Base-by-base conservation (phyloP, 2,329 filamentous ascomycete species). In the Septoria petroselini region DNA sequence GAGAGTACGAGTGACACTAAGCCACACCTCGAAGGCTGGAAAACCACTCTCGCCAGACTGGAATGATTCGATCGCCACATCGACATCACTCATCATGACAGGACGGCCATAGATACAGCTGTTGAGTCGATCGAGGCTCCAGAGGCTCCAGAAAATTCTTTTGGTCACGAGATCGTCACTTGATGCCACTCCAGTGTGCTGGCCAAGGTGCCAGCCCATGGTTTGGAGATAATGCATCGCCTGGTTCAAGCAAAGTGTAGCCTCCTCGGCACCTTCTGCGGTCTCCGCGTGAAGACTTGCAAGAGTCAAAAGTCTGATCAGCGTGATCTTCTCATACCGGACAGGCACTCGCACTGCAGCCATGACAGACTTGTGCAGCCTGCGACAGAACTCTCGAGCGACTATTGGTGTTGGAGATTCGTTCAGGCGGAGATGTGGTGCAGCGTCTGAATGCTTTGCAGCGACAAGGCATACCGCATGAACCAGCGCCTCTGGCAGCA, bases 211-310 rank as follows among this genome's bases (percentile, higher is more conserved):
- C 14, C 76, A 65, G 6, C 73, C 74, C 19, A 76, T 68, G 1
- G 73, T 75, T 50, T 76, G 73, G 3, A 71, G 72, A 53, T 76
- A 72, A 39, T 76, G 74, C 43, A 76, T 73, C 6, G 74, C 74
- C 61, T 75, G 71, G 0, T 70, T 69, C 4, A 76, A 62, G 12
- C 39, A 54, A 19, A 53, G 70, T 0, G 73, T 74, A 3, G 72
- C 69, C 47, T 73, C 71, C 52, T 75, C 73, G 2, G 70, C 70
- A 14, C 73, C 73, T 48, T 75, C 73, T 9, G 70, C 66, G 3
- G 73, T 74, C 62, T 77, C 73, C 41, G 66, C 69, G 53, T 76
- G 72, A 2, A 76, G 66, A 3, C 73, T 75, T 29, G 74, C 68
- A 8, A 77, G 58, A 12, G 74, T 72, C 25, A 75, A 61, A 14